phyloP scores from a whole-genome alignment of 305 asterid species.

The Fraxinus platypoda region DNA sequence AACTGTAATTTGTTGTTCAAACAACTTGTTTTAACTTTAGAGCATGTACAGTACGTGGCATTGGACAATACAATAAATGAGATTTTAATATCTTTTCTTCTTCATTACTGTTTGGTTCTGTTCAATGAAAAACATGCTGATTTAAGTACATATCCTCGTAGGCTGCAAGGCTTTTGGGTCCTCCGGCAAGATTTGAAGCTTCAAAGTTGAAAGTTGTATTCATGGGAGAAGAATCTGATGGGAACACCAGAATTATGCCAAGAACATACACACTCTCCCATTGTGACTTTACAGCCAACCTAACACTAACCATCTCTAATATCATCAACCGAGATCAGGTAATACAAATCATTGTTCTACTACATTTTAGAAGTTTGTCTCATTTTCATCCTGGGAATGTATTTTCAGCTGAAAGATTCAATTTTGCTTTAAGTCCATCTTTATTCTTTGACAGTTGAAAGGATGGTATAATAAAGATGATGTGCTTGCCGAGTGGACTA shows the following conservation, averaged over 20 bases:
- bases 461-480: conserved; percentile 96
- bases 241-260: conserved; percentile 49
- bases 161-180: conserved; percentile 85
- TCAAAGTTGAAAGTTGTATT: conserved; percentile 73
- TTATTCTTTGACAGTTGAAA: conserved; percentile 46
- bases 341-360: not conserved
- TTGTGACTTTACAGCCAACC: conserved; percentile 84
- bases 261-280: conserved; percentile 91
- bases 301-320: conserved; percentile 77
- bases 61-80: not conserved
- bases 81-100: not conserved
- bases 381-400: not conserved
- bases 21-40: not conserved
- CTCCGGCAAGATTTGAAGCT: conserved; percentile 91
- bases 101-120: not conserved
- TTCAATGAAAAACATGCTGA: not conserved
- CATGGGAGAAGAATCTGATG: conserved; percentile 49
- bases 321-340: conserved; percentile 74
- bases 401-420: not conserved
- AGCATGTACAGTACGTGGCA: not conserved
- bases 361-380: not conserved
- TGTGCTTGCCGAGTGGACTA: conserved; percentile 91
- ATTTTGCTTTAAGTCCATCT: not conserved
- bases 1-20: not conserved
- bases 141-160: conserved; percentile 20